phyloP scores from a whole-genome alignment of 371 early-diverging fungal genomes.

The Encephalitozoon hellem region DNA sequence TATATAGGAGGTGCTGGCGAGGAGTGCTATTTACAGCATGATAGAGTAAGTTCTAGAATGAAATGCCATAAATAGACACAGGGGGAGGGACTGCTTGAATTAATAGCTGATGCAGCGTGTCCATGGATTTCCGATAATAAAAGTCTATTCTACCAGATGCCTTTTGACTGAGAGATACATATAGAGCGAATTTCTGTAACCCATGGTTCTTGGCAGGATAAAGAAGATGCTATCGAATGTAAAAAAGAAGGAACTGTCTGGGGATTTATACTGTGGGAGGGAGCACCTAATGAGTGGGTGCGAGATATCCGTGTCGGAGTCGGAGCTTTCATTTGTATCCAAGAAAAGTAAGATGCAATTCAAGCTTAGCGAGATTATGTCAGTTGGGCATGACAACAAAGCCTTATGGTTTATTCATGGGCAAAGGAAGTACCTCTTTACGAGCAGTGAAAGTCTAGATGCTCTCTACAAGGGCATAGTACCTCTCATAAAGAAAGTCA shows the following conservation, averaged over 20 bases:
- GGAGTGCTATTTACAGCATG: too few relatives aligned
- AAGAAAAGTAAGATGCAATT: not conserved
- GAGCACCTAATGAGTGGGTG: not conserved
- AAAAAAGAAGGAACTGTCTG: not conserved
- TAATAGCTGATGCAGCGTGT: not conserved
- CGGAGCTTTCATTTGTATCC: not conserved
- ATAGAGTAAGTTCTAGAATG: not conserved
- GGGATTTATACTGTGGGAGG: not conserved
- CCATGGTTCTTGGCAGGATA: conserved; percentile 9
- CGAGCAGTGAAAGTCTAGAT: not conserved
- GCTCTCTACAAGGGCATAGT: not conserved
- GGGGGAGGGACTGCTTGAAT: not conserved
- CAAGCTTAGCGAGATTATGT: not conserved
- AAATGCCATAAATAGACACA: not conserved
- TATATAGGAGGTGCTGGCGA: too few relatives aligned
- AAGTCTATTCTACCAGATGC: not conserved
- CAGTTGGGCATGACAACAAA: not conserved
- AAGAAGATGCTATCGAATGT: not conserved
- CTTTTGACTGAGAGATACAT: not conserved
- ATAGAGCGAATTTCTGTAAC: not conserved
- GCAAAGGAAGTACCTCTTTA: conserved; percentile 26
- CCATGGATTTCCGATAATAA: not conserved
- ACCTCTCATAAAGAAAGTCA: conserved; percentile 1
- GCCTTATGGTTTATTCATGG: conserved; percentile 2
- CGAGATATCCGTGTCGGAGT: not conserved